Percentiles rank a stretch among this genome's conserved stretches.
Evolutionary conservation across 176 grass and related monocot genomes (phyloP).

Genomic region (Chrysopogon serrulatus): DNA sequence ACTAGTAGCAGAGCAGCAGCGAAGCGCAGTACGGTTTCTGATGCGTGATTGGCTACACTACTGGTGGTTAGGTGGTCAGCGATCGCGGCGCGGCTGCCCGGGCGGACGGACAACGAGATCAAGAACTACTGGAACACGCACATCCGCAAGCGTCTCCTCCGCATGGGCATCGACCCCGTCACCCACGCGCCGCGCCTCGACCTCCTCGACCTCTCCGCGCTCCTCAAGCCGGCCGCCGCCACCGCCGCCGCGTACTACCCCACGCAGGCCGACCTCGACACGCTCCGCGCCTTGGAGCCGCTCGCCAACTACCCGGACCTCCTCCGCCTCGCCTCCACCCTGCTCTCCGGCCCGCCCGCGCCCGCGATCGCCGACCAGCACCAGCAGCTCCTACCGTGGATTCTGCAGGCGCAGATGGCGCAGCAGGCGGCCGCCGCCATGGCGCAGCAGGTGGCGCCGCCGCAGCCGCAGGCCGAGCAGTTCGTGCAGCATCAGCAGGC

Average conservation of each 20-base stretch:
- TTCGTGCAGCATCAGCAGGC: slow-evolving; percentile 2
- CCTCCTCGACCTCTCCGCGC: slow-evolving; percentile 70
- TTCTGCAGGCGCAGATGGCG: slow-evolving; percentile 51
- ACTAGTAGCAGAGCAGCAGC: neutral
- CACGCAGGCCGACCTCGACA: slow-evolving; percentile 58
- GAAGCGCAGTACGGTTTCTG: neutral
- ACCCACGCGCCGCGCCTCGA: slow-evolving; percentile 81
- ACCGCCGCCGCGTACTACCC: slow-evolving; percentile 44
- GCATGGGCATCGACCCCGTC: slow-evolving; percentile 91
- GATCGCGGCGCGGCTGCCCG: slow-evolving; percentile 87
- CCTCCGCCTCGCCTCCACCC: slow-evolving; percentile 46
- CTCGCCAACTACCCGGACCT: slow-evolving; percentile 68
- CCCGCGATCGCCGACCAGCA: neutral
- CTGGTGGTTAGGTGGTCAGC: slow-evolving; percentile 77
- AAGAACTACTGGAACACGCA: slow-evolving; percentile 99
- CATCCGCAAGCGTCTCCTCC: slow-evolving; percentile 86
- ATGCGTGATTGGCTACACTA: neutral
- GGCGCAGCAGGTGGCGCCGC: neutral
- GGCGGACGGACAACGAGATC: slow-evolving; percentile 98
- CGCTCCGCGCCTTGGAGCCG: slow-evolving; percentile 58
- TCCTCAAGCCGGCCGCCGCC: slow-evolving; percentile 43
- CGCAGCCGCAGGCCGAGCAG: neutral
- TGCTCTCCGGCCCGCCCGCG: slow-evolving; percentile 1
- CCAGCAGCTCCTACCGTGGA: slow-evolving; percentile 18
- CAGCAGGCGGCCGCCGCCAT: neutral